Base-by-base conservation (phyloP, 805 yeast species). In the Zygosaccharomyces rouxii region DNA sequence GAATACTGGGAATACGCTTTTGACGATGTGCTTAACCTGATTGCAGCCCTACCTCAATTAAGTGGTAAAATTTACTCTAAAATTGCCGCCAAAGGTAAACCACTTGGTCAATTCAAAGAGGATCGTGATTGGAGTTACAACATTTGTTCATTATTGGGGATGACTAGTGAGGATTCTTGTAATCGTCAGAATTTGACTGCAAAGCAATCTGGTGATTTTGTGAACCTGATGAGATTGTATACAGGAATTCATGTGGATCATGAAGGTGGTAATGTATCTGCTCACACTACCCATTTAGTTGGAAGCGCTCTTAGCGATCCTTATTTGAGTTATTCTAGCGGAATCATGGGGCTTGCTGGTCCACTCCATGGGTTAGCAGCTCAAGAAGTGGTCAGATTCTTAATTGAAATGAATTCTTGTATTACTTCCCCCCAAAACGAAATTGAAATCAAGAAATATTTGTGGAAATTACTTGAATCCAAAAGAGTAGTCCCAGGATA, bases 401-500 rank as follows among this genome's bases (percentile, higher is more conserved):
- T 85, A 58, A 71, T 80, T 64, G 78, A 77, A 59, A 79, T 84
- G 83, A 75, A 76, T 68, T 69, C 67, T 22, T 74, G 74, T 55
- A 68, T 77, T 54, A 64, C 67, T 59, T 54, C 63, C 1, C 59
- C 59, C 18, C 52, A 59, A 29, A 38, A 52, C 22, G 46, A 55
- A 30, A 68, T 73, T 55, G 76, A 79, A 60, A 82, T 86, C 55
- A 81, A 79, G 68, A 72, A 75, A 56, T 80, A 82, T 73, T 71
- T 86, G 60, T 85, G 94, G 94, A 74, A 75, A 35, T 71, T 84
- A 45, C 75, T 86, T 56, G 80, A 83, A 68, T 73, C 82, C 41
- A 87, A 87, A 53, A 78, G 89, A 62, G 94, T 86, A 52, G 82
- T 86, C 54, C 95, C 95, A 54, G 95, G 95, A 53, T 86, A 86